A percentile compares a stretch with the other conserved stretches of the same genome.
These are phyloP conservation scores for Alternaria viburni DNA, from an alignment of 2,329 filamentous ascomycete species.

Conservation along the genomic window DNA sequence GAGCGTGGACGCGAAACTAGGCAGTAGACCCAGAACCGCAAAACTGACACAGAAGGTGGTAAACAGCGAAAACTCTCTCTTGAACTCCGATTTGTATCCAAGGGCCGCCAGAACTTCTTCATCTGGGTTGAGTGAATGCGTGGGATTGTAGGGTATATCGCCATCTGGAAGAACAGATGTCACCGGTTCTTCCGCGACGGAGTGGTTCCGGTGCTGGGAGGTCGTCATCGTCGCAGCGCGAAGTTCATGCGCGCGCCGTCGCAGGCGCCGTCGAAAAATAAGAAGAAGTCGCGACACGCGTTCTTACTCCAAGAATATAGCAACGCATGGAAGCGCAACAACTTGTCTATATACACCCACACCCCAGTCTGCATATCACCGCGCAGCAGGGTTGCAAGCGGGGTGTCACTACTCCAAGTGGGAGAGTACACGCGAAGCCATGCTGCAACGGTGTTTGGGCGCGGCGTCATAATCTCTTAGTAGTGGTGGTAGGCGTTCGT, in stretches of 20 bases:
- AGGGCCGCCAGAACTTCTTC: conserved; percentile 68
- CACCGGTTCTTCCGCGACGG: conserved; percentile 58
- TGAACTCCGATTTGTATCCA: conserved; percentile 69
- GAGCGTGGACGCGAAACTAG: conserved; percentile 73
- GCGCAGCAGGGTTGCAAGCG: neutral
- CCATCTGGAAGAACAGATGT: conserved; percentile 59
- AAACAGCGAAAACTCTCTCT: conserved; percentile 75
- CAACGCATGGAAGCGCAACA: neutral
- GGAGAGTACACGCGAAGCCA: conserved; percentile 6
- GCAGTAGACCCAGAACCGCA: conserved; percentile 72
- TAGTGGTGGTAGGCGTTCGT: conserved; percentile 14
- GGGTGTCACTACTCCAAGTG: conserved; percentile 1
- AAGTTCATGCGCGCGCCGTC: conserved; percentile 4
- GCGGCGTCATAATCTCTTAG: neutral
- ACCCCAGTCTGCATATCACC: neutral
- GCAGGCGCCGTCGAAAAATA: neutral
- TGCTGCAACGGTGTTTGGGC: neutral
- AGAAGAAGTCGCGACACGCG: neutral
- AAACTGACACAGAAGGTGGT: conserved; percentile 78
- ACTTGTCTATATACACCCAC: neutral
- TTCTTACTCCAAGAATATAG: neutral
- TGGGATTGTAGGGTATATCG: conserved; percentile 56
- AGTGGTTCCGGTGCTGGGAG: conserved; percentile 15
- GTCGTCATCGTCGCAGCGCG: conserved; percentile 10
- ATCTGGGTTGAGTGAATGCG: conserved; percentile 58